Base-by-base conservation (phyloP, 2,329 filamentous ascomycete genomes). In the Curvularia eragrostidis region DNA sequence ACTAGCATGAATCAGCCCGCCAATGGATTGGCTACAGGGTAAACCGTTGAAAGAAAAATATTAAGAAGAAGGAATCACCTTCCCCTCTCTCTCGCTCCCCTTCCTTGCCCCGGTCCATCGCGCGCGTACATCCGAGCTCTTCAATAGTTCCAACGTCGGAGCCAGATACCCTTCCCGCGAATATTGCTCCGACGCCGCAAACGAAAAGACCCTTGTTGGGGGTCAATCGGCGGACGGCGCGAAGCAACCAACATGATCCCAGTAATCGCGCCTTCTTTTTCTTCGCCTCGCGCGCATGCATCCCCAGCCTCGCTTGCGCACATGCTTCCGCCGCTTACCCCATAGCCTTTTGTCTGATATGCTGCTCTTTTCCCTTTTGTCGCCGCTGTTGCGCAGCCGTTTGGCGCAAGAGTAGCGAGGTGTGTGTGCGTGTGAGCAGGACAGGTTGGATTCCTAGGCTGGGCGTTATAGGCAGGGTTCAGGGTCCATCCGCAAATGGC, bases 401-500 rank as follows among this genome's bases (percentile, higher is more conserved):
- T 43, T 58, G 48, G 52, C 52, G 52, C 52, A 48, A 23, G 19
- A 48, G 32, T 38, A 38, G 32, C 46, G 46, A 48, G 32, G 50
- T 59, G n/a, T 30, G 43, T 59, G 54, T 54, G 58, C 10, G 30
- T 15, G 30, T 34, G 30, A 34, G 3, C 59, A 61, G 62, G 49
- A 63, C 59, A 55, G 64, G 26, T 59, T 63, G 51, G 53, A 60
- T 58, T 54, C 48, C 48, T 39, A 51, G 58, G 62, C 63, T 61
- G 65, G 66, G 59, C 69, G 65, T 67, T 70, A 66, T 65, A 65
- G 64, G 64, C 63, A 63, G 58, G 68, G 61, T 61, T 64, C 26
- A 13, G 19, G 32, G n/a, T 26, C 21, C 41, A 19, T 62, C 56
- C 52, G 41, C 10, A 48, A 51, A 28, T 44, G 47, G 23, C 26